Base-by-base conservation (phyloP, 2,329 filamentous ascomycete species). In the Neobulgaria alba region DNA sequence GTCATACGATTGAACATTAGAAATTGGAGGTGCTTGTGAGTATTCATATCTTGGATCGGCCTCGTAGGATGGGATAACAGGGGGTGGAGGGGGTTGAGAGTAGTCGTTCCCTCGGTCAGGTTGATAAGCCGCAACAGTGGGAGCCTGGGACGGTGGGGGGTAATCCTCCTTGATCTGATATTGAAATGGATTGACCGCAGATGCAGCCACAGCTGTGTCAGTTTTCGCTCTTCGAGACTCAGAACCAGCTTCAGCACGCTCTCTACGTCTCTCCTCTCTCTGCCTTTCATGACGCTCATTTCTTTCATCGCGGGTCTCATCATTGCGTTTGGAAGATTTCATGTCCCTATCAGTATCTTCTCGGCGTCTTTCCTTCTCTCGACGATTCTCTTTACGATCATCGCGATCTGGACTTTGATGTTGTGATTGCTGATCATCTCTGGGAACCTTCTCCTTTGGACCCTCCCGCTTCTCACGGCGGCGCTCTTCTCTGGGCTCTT, bases 161-260 rank as follows among this genome's bases (percentile, higher is more conserved):
- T n/a, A n/a, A 52, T 72, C 67, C 45, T 72, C 64, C 31, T 65
- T 49, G 45, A 78, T 71, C 57, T 73, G 74, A 53, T 66, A 79
- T 55, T 76, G 67, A 56, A 79, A 79, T 14, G 75, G 73, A 58
- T 80, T 71, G 53, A 73, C 57, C 36, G 58, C 53, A 10, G 47
- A 45, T 21, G 41, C 43, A 23, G 51, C 49, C 44, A 48, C 54
- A 51, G 38, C 55, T 30, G 43, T 50, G 43, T 52, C 60, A 49
- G 50, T 62, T 53, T 44, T 59, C 32, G 48, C 53, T 42, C 41
- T 39, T 21, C 41, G 38, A n/a, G 36, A 32, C 12, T 41, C 41
- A 17, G 34, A 39, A 29, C 26, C 35, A 21, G 46, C 45, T 32
- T 48, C 43, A 7, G 38, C 23, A 20, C 45, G 47, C 21, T 53